Evolutionary conservation across 2,329 filamentous ascomycete species (phyloP).

Genomic region (Hypoxylon sp.): DNA sequence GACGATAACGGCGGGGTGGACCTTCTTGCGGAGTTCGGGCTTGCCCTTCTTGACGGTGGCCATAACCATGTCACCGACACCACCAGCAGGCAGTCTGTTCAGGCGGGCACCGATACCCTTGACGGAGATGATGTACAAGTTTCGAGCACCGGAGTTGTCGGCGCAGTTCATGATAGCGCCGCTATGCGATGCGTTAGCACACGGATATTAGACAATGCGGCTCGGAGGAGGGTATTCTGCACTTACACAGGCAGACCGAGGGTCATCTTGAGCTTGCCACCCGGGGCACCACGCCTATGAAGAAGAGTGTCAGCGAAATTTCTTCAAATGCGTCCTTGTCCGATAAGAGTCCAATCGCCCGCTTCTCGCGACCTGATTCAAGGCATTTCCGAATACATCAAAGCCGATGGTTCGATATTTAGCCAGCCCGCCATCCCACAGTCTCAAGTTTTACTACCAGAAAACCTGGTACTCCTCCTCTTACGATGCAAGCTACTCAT

Average conservation of each 20-base stretch:
- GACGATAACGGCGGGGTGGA: conserved; percentile 99
- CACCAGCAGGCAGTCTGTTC: conserved; percentile 96
- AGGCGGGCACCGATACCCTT: conserved; percentile 98
- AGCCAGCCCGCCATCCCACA: neutral
- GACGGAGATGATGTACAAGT: conserved; percentile 99
- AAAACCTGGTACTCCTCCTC: neutral
- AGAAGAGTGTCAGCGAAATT: conserved; percentile 39
- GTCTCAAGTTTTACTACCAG: neutral
- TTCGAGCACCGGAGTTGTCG: conserved; percentile 98
- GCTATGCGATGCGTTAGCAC: conserved; percentile 64
- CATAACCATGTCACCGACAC: conserved; percentile 99
- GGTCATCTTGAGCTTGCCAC: conserved; percentile 99
- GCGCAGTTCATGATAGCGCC: conserved; percentile 99
- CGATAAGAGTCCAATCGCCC: conserved; percentile 5
- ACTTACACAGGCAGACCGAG: conserved; percentile 99
- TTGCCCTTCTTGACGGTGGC: conserved; percentile 99
- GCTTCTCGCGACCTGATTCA: conserved; percentile 9
- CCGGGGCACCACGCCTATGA: conserved; percentile 86
- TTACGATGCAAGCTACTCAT: neutral
- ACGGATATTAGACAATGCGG: conserved; percentile 10
- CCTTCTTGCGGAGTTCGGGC: conserved; percentile 99
- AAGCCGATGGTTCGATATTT: conserved; percentile 10
- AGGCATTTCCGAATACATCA: conserved; percentile 20
- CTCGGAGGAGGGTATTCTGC: conserved; percentile 38
- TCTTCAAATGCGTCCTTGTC: conserved; percentile 5